Evolutionary conservation across 768 basidiomycete species (phyloP), one percentile per base, ranked within the genome.

Genomic region (Phallus indusiatus): DNA sequence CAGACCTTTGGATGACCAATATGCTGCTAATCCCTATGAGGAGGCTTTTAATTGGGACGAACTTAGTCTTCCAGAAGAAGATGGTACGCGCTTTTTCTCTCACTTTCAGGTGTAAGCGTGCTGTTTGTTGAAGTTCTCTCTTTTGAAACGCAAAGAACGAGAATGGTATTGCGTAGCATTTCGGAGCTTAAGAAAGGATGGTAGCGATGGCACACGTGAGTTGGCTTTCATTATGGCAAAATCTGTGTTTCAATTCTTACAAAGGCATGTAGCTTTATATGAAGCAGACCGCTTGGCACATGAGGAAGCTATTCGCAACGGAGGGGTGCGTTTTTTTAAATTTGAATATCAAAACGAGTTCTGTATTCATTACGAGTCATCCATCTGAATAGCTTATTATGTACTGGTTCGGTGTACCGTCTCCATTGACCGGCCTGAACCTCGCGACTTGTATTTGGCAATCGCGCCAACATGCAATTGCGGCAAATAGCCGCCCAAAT

Each of bases 381-480:
- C 35, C 48, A 20, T 37, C 52, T 46, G 28, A 3, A 28, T 60
- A 90, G 82, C 75, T 97, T 34, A 80, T 96, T 54, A 76, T 94
- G 68, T 97, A 97, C 70, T 97, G 95, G 94, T 94, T 93, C 65
- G 94, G 94, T 10, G 78, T 86, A 33, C 94, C 94, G 1, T 74
- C 90, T 64, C 78, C 78, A 53, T 69, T 76, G 37, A 88, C 88
- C 0, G 85, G 92, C 1, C 76, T 88, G 72, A 97, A 97, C 70
- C 81, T 96, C 56, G 93, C 94, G 8, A 96, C 94, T 17, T 97
- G 94, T 73, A 86, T 98, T 47, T 98, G 95, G 94, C 85, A 88
- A 72, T 90, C 88, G 47, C 84, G 94, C 6, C 79, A 80, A 64
- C 87, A 93, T 61, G 95, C 94, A 4, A 73, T 84, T 24, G 84